Percentiles rank a stretch among this genome's conserved stretches.
Conservation (phyloP, 345 rosid genomes). For the Salix purpurea region DNA sequence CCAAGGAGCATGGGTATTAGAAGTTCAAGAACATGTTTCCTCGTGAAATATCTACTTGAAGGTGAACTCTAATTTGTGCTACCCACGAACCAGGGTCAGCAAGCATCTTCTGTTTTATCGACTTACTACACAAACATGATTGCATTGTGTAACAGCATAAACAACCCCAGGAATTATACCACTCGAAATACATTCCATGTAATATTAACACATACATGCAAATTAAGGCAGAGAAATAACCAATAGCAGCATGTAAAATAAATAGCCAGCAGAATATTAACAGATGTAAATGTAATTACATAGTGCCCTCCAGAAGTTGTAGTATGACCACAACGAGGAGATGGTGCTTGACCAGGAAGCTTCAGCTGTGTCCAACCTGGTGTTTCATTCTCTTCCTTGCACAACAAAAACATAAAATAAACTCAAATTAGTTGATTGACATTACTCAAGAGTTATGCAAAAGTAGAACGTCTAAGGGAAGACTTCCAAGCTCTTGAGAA, state of each 20-base stretch:
- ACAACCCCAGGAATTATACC: not conserved
- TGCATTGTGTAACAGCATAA: not conserved
- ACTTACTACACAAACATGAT: not conserved
- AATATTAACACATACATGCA: not conserved
- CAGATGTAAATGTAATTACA: conserved; percentile 43
- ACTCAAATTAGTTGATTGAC: conserved; percentile 1
- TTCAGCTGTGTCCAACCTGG: conserved; percentile 98
- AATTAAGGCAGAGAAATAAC: not conserved
- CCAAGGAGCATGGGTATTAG: not conserved
- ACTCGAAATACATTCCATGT: not conserved
- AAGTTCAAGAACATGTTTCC: not conserved
- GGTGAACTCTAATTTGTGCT: not conserved
- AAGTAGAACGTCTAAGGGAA: not conserved
- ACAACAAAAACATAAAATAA: conserved; percentile 43
- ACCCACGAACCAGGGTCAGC: not conserved
- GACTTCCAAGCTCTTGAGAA: not conserved
- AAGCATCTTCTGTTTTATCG: not conserved
- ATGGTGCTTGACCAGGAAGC: conserved; percentile 98
- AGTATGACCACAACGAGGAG: conserved; percentile 93
- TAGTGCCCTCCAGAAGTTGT: conserved; percentile 87
- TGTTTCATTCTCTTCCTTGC: conserved; percentile 92
- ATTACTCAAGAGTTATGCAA: not conserved
- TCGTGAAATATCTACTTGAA: not conserved
- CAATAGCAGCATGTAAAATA: not conserved
- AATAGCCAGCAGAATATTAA: conserved; percentile 1